A percentile compares a stretch with the other conserved stretches of the same genome.
phyloP scores from a whole-genome alignment of 2,329 filamentous ascomycete species.

The Metarhizium rileyi region DNA sequence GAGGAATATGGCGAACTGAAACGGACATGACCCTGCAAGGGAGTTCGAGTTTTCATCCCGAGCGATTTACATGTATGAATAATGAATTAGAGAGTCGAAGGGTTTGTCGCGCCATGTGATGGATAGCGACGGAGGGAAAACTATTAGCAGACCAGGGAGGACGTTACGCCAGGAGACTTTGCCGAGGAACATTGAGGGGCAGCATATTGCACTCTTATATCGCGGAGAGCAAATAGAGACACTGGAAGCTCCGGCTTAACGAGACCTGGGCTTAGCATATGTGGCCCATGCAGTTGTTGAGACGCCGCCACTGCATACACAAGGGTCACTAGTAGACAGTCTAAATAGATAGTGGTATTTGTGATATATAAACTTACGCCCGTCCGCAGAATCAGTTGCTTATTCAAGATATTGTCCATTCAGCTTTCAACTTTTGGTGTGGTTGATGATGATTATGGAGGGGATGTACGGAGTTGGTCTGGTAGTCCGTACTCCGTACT shows the following conservation, averaged over 20 bases:
- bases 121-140: not conserved
- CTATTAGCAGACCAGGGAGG: not conserved
- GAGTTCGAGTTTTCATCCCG: not conserved
- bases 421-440: too few relatives aligned
- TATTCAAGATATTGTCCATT: too few relatives aligned
- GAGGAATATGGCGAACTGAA: slow-evolving; percentile 42
- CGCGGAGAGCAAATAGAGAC: not conserved
- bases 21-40: not conserved
- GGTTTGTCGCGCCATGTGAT: not conserved
- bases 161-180: slow-evolving; percentile 4
- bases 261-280: too few relatives aligned
- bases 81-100: not conserved
- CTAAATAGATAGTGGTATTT: too few relatives aligned
- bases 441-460: too few relatives aligned
- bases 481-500: too few relatives aligned
- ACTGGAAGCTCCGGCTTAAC: not conserved
- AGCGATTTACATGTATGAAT: not conserved
- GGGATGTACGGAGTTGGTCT: too few relatives aligned
- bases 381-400: too few relatives aligned
- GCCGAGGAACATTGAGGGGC: not conserved
- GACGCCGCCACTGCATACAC: too few relatives aligned
- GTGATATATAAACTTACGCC: too few relatives aligned
- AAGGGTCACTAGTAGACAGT: too few relatives aligned
- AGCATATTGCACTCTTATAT: not conserved
- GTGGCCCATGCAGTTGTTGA: too few relatives aligned